Evolutionary conservation across 75 land plant genomes (phyloP).

Genomic region (Sequoiadendron giganteum): DNA sequence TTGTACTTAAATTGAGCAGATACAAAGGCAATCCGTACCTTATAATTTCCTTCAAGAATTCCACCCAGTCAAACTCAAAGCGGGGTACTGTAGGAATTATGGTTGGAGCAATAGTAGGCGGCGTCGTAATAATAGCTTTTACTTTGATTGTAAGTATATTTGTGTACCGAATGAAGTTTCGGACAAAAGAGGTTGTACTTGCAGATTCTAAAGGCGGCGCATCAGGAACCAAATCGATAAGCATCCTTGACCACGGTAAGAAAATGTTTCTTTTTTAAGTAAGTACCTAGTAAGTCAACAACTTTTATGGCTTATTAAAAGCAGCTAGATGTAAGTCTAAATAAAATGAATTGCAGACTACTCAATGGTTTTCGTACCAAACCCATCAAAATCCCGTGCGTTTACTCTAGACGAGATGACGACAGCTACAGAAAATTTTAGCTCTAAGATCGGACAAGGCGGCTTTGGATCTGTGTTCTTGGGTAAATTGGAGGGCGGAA

Average conservation of each 20-base stretch:
- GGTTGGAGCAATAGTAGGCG: background rate
- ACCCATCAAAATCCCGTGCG: background rate
- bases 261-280: background rate
- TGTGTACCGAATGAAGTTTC: background rate
- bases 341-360: too few species aligned
- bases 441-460: constrained; percentile 42
- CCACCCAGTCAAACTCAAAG: background rate
- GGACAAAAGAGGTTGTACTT: background rate
- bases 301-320: too few species aligned
- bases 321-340: too few species aligned
- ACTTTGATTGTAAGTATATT: background rate
- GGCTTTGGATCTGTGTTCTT: constrained; percentile 52
- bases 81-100: background rate
- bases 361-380: background rate
- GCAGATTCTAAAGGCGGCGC: background rate
- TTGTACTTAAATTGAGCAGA: background rate
- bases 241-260: background rate
- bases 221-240: background rate
- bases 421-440: constrained; percentile 45
- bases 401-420: constrained; percentile 42
- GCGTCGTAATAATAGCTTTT: background rate
- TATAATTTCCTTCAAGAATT: too few species aligned
- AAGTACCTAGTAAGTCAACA: background rate
- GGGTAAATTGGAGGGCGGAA: constrained; percentile 30
- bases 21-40: background rate